Base-by-base conservation (phyloP, 164 flowering plant species). In the Stephania japonica region DNA sequence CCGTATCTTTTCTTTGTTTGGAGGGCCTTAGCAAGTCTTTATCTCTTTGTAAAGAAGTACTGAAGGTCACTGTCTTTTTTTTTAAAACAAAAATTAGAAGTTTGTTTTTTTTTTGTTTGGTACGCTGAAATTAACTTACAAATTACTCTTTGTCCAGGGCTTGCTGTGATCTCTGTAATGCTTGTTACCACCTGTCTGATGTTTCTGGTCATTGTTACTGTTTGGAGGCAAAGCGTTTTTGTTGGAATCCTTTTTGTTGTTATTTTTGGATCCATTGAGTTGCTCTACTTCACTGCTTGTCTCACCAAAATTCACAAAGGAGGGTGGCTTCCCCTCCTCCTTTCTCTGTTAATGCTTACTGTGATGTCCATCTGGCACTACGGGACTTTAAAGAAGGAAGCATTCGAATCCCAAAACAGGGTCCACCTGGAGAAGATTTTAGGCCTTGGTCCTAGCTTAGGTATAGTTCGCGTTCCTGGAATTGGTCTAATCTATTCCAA, bases 131-230 rank as follows among this genome's bases (percentile, higher is more conserved):
- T 56, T 56, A 56, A 44, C 50, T 44, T 56, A 21, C 7, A 56
- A 5, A 19, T 56, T 75, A 44, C 42, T 56, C 3, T 62, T 61
- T 65, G 68, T 23, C 6, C 85, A 89, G 93, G 91, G 8, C 85
- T 90, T 70, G 91, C 89, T 7, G 84, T 85, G 38, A 84, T 84
- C 67, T 77, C 77, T 6, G 88, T 85, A 38, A 86, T 87, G 92
- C 81, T 88, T n/a, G 80, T 87, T 10, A 87, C 92, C n/a, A 87
- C 92, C 43, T 81, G 87, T 70, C 75, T 90, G 74, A 90, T 87
- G 90, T 84, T 83, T 62, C 86, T 90, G 4, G 72, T 88, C 11
- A 88, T 88, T 53, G 69, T 77, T 50, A 80, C 77, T 2, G 82
- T 82, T 26, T 90, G 94, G 94, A 82, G 85, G 76, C 69, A 70